Evolutionary conservation across 106 monocot genomes (phyloP), one percentile per base, ranked within the genome.

Genomic region (Dendrobium chrysotoxum): DNA sequence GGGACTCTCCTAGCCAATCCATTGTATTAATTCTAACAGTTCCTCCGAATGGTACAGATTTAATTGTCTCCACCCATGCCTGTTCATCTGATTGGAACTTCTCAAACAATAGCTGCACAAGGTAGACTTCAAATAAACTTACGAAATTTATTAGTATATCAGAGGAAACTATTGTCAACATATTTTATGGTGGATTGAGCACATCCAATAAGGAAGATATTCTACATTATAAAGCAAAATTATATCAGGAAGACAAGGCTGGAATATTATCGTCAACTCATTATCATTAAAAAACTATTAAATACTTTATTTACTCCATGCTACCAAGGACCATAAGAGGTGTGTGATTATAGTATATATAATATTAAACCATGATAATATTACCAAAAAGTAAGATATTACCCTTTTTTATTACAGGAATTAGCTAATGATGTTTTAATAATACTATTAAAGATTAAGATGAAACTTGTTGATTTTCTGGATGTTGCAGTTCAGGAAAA

Each of bases 1-100:
- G 82, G 40, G 94, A 97, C 53, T 97, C 94, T 20, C 94, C 94
- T 39, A 97, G 90, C 96, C 97, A 97, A 78, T 97, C 92, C 97
- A 97, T 97, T 47, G 97, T 84, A 79, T 81, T 94, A 41, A 97
- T 91, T 74, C 97, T 85, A 38, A 97, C 82, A 68, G 72, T 92
- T 67, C 90, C 94, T 21, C 86, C 88, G n/a, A 54, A 25, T 45
- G 82, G 41, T 16, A 92, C 97, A 15, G 97, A 97, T 79, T 90
- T 97, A 18, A 97, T 97, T 54, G 97, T 94, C 53, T 92, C 94
- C 45, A 94, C 78, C 92, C 97, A 97, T 79, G 85, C 97, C 46
- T 97, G 97, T 85, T 97, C 97, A 86, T 97, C 97, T 20, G 92
- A 78, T 75, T 88, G 94, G 81, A 92, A 88, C 58, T 88, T 89